Base-by-base conservation (phyloP, 495 filamentous ascomycete genomes). In the Lasiosphaeris hirsuta region DNA sequence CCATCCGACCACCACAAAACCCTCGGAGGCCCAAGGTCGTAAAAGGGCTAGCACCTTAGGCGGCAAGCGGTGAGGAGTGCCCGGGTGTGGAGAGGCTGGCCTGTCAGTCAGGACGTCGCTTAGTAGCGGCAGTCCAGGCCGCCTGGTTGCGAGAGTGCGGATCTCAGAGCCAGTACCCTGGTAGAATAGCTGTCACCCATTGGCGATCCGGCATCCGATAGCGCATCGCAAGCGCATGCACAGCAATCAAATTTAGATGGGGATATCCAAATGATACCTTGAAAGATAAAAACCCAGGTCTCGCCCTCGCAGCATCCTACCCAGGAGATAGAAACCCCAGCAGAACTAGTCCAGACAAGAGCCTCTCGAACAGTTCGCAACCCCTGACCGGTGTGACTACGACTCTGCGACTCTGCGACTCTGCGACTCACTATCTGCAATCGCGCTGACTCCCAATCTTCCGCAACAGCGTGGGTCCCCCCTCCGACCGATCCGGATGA, bases 201-300 rank as follows among this genome's bases (percentile, higher is more conserved):
- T 59, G 61, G 52, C 53, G 53, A 57, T 51, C 57, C 60, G 38
- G 37, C 47, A 56, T 56, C 60, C 56, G 55, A 58, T 53, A 52
- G 41, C 55, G 51, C 51, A 53, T n/a, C 51, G 54, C 54, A 62
- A 51, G 54, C 54, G 14, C 14, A 41, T 41, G 23, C 23, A 30
- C 23, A 30, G 23, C 49, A 56, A 61, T 61, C 15, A 37, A 56
- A 52, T 44, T 15, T 34, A 49, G 50, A 30, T 19, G 37, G 44
- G 37, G 38, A 17, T 8, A 19, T 46, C 51, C 19, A 50, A 53
- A 39, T 45, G 58, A 51, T 33, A 30, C 40, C 39, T 3, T 14
- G 37, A 13, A 39, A 54, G 49, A 43, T 41, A 11, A n/a, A n/a
- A 34, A 15, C 33, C 9, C 47, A 15, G 23, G 10, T 15, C 47